Conservation (phyloP, 371 early-diverging fungal species). For the Mortierella sp. region DNA sequence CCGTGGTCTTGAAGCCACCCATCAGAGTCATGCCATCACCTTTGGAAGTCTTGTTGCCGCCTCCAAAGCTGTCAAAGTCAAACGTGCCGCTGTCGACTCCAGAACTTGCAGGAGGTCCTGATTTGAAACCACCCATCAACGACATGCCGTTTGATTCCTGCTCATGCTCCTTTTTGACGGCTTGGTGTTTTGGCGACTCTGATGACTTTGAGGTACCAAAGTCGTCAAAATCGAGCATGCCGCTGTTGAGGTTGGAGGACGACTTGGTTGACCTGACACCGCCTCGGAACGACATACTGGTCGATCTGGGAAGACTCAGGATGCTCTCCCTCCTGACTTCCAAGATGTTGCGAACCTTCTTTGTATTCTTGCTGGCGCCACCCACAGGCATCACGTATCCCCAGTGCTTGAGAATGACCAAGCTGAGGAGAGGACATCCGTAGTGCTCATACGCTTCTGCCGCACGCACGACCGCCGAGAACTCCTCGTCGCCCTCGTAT, state of each 20-base stretch:
- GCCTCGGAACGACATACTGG: slow-evolving; percentile 44
- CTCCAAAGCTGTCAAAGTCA: slow-evolving; percentile 45
- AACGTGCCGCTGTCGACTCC: slow-evolving; percentile 22
- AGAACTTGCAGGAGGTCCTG: slow-evolving; percentile 4
- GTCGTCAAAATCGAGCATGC: slow-evolving; percentile 33
- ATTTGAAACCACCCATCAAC: slow-evolving; percentile 36
- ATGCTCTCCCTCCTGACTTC: slow-evolving; percentile 45
- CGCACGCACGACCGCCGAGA: slow-evolving; percentile 70
- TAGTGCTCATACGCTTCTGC: slow-evolving; percentile 79
- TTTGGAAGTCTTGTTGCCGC: slow-evolving; percentile 1
- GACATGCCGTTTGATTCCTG: slow-evolving; percentile 34
- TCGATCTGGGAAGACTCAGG: slow-evolving; percentile 24
- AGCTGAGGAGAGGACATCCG: slow-evolving; percentile 82
- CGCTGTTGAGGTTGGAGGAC: slow-evolving; percentile 17
- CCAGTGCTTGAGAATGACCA: slow-evolving; percentile 70
- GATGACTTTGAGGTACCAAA: slow-evolving; percentile 1
- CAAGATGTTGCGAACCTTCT: slow-evolving; percentile 28
- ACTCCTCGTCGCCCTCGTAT: slow-evolving; percentile 64
- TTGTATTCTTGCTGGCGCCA: slow-evolving; percentile 10
- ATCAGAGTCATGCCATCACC: slow-evolving; percentile 15
- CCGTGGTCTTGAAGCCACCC: slow-evolving; percentile 16
- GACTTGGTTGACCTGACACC: slow-evolving; percentile 9
- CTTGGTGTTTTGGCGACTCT: neutral
- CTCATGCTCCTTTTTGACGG: neutral
- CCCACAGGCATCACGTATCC: slow-evolving; percentile 51